Base-by-base conservation (phyloP, 805 yeast species). In the Debaryomyces maramus region DNA sequence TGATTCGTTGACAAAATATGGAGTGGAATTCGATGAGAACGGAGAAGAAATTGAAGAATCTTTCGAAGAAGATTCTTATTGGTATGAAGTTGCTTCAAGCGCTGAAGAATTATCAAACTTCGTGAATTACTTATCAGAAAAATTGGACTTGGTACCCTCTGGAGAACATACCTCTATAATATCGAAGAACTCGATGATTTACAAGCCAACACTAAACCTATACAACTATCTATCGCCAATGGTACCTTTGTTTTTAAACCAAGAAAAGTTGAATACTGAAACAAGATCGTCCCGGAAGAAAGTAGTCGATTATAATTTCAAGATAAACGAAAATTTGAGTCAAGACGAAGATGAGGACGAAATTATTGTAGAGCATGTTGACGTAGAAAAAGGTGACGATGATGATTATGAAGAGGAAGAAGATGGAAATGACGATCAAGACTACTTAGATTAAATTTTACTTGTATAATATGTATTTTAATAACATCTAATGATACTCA, bases 51-150 rank as follows among this genome's bases (percentile, higher is more conserved):
- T 63, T 1, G 42, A 37, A 6, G 18, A 31, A 10, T 23, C 24
- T 4, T 39, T 35, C 7, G 29, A 32, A 4, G 41, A 44, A 9
- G 44, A 40, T 6, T 36, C 44, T 3, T 43, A 53, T 32, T 62
- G 70, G 64, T 66, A 57, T 40, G 67, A 65, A 40, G 65, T 70
- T 2, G 75, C 75, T 0, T 40, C 61, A 7, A 57, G 54, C 40
- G 44, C 51, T 14, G 45, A 35, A 2, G 67, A 67, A 39, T 51
- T 70, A 28, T 38, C 44, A 9, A 38, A 23, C 3, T 70, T 70
- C 46, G 49, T 60, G 2, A 45, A 47, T 1, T 56, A 46, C 38
- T 36, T 70, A 11, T 45, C 47, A 2, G 17, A n/a, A 9, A 52
- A 52, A 29, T 43, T 67, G 26, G 65, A 60, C 4, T 20, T 48